Evolutionary conservation across 2,329 filamentous ascomycete species (phyloP).

Genomic region (Diaporthe amygdali): DNA sequence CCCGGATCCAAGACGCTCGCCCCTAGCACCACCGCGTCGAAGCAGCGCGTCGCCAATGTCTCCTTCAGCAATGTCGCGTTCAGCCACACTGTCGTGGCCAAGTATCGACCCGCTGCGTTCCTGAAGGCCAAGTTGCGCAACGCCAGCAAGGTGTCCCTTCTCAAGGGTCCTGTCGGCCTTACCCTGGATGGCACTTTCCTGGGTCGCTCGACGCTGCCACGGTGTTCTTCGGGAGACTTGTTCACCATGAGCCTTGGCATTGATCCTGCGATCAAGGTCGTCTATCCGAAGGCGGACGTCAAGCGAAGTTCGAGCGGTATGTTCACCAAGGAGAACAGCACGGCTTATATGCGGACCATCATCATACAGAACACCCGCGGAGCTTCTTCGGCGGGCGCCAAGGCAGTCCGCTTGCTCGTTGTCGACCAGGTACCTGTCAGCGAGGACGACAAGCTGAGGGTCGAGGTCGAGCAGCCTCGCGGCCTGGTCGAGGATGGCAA

Average conservation of each 20-base stretch:
- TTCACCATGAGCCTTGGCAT: constrained; percentile 63
- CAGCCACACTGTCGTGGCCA: constrained; percentile 63
- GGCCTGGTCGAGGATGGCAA: constrained; percentile 49
- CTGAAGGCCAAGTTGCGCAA: constrained; percentile 64
- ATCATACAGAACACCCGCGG: constrained; percentile 57
- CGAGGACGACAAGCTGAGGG: constrained; percentile 61
- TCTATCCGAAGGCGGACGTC: constrained; percentile 61
- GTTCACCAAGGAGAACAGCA: constrained; percentile 58
- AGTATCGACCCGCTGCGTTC: constrained; percentile 64
- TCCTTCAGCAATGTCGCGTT: constrained; percentile 56
- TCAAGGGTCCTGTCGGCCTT: constrained; percentile 59
- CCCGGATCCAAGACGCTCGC: constrained; percentile 61
- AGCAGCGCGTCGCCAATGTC: constrained; percentile 65
- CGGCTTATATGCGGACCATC: constrained; percentile 53
- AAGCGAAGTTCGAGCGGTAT: constrained; percentile 55
- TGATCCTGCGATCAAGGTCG: constrained; percentile 60
- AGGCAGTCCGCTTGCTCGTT: constrained; percentile 53
- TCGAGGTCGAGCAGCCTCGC: constrained; percentile 55
- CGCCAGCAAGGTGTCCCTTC: constrained; percentile 58
- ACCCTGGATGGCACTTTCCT: constrained; percentile 70
- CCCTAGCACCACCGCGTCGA: constrained; percentile 54
- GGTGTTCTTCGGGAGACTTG: constrained; percentile 58
- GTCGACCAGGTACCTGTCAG: constrained; percentile 67
- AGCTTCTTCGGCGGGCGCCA: constrained; percentile 29
- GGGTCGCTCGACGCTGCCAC: constrained; percentile 59